Conservation (phyloP, 805 yeast species). For the Lachancea nothofagi region DNA sequence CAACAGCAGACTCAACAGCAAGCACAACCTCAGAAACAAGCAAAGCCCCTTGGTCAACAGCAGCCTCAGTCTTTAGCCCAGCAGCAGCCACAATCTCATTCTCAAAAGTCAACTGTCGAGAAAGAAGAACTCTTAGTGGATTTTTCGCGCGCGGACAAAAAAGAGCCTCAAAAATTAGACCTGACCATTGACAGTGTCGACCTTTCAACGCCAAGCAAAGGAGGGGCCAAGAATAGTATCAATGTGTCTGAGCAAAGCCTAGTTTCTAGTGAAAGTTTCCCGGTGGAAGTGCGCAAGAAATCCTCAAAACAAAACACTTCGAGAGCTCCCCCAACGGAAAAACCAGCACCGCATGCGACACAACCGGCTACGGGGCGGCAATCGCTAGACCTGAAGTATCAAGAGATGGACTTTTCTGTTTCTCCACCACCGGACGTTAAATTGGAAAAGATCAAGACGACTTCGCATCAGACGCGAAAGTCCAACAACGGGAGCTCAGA, state of each 20-base stretch:
- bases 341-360: slow-evolving; percentile 3
- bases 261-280: slow-evolving; percentile 29
- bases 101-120: slow-evolving; percentile 2
- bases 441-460: slow-evolving; percentile 4
- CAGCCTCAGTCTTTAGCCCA: slow-evolving; percentile 8
- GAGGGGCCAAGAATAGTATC: slow-evolving; percentile 8
- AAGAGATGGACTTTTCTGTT: slow-evolving; percentile 19
- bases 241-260: slow-evolving; percentile 12
- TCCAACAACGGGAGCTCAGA: slow-evolving; percentile 9
- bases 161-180: slow-evolving; percentile 9
- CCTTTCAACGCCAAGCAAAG: slow-evolving; percentile 10
- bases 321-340: not conserved
- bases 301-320: not conserved
- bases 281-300: slow-evolving; percentile 16
- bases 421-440: slow-evolving; percentile 15
- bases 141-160: slow-evolving; percentile 13
- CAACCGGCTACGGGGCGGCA: slow-evolving; percentile 9
- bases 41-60: slow-evolving; percentile 8
- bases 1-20: slow-evolving; percentile 11
- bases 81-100: slow-evolving; percentile 7
- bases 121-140: slow-evolving; percentile 14
- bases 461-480: slow-evolving; percentile 4
- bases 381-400: slow-evolving; percentile 27
- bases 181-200: slow-evolving; percentile 11
- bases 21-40: slow-evolving; percentile 11